Base-by-base conservation (phyloP, 2,329 filamentous ascomycete genomes). In the Penicillium sp. region DNA sequence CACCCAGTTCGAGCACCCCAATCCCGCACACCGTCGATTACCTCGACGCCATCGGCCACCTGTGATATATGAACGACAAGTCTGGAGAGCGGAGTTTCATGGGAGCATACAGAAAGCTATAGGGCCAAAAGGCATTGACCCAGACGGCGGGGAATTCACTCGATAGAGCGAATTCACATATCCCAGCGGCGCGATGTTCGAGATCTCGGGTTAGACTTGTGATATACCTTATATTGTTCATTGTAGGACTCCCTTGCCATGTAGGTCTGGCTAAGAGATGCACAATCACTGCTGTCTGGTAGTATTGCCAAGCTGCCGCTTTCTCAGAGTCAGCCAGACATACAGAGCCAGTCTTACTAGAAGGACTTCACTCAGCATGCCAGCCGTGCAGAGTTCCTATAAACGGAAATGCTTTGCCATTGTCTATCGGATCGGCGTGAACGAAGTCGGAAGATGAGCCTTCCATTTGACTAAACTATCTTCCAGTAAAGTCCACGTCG, bases 101-200 rank as follows among this genome's bases (percentile, higher is more conserved):
- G 17, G n/a, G 5, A n/a, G 11, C 26, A 14, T 49, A 73, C 72
- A 73, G 36, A 68, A 74, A 2, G 67, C 59, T 18, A 75, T 72
- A 10, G 72, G 72, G 0, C 72, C 73, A 47, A 75, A 75, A 3
- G 69, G 60, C n/a, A 42, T 76, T 75, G 3, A 76, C 69, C 4
- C 72, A 54, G 2, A 74, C 70, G 0, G 71, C 51, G 0, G 67
- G 57, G 4, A 59, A 67, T 4, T 66, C 65, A n/a, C 67, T 58
- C 0, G 71, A 71, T 32, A 74, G 71, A 0, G 72, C 67, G 9
- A 73, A 59, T 2, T 70, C 70, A 37, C 70, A 74, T 2, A 75
- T 59, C 2, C 68, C 58, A 0, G 63, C 47, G 0, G 70, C 68
- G 10, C 64, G 56, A 0, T 40, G 35, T 8, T 69, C 62, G 1